Conservation (phyloP, 441 rosid species). For the Dalechampia spathulata region DNA sequence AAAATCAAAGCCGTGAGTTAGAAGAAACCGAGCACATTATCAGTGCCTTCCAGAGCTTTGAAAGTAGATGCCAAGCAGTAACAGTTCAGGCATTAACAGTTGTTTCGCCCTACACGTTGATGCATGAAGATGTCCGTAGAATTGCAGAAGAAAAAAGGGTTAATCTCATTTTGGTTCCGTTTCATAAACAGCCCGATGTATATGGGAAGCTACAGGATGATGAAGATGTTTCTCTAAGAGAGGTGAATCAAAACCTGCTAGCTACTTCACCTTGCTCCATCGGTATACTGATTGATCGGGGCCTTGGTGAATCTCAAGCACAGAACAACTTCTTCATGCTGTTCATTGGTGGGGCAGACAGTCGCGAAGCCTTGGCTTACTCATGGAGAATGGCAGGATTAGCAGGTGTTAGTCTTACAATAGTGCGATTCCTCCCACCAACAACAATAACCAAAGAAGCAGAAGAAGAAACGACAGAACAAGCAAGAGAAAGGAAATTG, state of each 20-base stretch:
- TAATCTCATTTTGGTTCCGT: constrained; percentile 34
- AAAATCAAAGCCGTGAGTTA: constrained; percentile 9
- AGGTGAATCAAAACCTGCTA: constrained; percentile 35
- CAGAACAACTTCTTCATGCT: constrained; percentile 24
- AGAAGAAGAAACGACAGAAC: not conserved
- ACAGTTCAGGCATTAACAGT: constrained; percentile 38
- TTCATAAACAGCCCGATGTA: constrained; percentile 27
- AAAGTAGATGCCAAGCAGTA: constrained; percentile 15
- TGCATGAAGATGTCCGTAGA: constrained; percentile 45
- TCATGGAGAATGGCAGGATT: constrained; percentile 45
- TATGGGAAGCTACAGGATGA: constrained; percentile 22
- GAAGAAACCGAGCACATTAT: constrained; percentile 36
- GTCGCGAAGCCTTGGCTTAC: constrained; percentile 49
- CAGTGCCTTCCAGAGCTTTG: constrained; percentile 25
- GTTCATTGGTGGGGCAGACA: constrained; percentile 44
- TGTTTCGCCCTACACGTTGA: constrained; percentile 42
- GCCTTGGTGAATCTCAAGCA: constrained; percentile 17
- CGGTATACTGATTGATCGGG: constrained; percentile 49
- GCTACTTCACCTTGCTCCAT: constrained; percentile 35
- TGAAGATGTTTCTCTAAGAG: constrained; percentile 25
- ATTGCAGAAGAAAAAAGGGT: constrained; percentile 36
- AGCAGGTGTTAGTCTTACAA: constrained; percentile 20
- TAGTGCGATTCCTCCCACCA: constrained; percentile 32
- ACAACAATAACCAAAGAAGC: not conserved
- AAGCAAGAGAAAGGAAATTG: constrained; percentile 3